Base-by-base conservation (phyloP, 257 asterid species). In the Fraxinus cuspidata region DNA sequence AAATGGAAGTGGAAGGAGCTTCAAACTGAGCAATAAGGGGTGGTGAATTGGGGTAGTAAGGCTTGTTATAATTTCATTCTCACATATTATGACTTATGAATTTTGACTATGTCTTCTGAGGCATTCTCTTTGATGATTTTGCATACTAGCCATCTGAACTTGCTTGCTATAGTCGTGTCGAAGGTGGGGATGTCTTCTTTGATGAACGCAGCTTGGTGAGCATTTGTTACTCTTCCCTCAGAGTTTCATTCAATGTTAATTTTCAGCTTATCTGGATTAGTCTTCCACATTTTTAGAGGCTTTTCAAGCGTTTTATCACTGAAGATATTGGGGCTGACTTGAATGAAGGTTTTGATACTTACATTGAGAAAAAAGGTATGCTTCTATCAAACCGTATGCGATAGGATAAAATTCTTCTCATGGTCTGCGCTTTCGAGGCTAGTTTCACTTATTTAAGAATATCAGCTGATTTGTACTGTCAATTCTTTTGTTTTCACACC, bases 151-250 rank as follows among this genome's bases (percentile, higher is more conserved):
- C 99, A 70, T 95, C 98, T 81, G 99, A 95, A 82, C 97, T 95
- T 74, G 98, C 94, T 75, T 93, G 99, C 92, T 93, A 44, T 84
- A 95, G 99, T 84, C 97, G 98, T 18, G 91, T 81, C 44, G 98
- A 95, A 89, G 97, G 92, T 70, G 99, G 99, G 49, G 97, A 91
- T 42, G 99, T 93, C 84, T 87, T 77, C 91, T 93, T 91, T 84
- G 99, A 95, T 69, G 99, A 93, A 70, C 93, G 97, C 77, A 90
- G 96, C 79, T 86, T 95, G 98, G 99, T 93, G 86, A 91, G 94
- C 84, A 31, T 82, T 80, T 74, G 32, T 70, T 81, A 64, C 78
- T 56, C 58, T 58, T 81, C 74, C 78, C 70, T 56, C 40, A 35
- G 38, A 49, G 63, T 78, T 60, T 70, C 65, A 6, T 7, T 67